Percentiles rank a stretch among this genome's conserved stretches.
Evolutionary conservation across 192 early-diverging fungal species (phyloP).

Genomic region (Gryganskiella cystojenkinii): DNA sequence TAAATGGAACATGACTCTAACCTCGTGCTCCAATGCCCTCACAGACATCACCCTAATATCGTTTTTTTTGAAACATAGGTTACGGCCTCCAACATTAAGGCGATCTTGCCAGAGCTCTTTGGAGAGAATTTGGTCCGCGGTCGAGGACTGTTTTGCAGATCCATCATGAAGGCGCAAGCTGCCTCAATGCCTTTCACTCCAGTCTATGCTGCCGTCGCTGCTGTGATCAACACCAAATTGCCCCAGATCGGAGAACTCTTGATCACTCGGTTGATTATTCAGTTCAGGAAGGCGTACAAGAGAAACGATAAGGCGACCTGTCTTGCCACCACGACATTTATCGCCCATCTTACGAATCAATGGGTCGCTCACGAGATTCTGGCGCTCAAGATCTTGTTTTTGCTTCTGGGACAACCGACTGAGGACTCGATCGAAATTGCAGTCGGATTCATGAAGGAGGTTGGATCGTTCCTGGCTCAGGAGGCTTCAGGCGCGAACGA

Average conservation of each 20-base stretch:
- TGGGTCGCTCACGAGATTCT: constrained; percentile 88
- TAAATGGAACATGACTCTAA: background rate
- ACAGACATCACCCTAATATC: background rate
- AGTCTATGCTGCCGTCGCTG: constrained; percentile 88
- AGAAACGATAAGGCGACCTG: constrained; percentile 93
- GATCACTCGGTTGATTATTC: constrained; percentile 82
- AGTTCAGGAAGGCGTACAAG: constrained; percentile 92
- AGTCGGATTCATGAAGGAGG: constrained; percentile 92
- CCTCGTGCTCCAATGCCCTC: background rate
- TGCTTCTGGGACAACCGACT: constrained; percentile 87
- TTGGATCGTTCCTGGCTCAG: constrained; percentile 85
- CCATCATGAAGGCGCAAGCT: constrained; percentile 90
- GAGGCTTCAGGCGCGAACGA: constrained; percentile 80
- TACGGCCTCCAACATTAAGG: constrained; percentile 90
- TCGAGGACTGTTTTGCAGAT: constrained; percentile 86
- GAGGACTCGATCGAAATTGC: constrained; percentile 97
- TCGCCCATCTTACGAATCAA: constrained; percentile 95
- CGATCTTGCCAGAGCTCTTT: constrained; percentile 90
- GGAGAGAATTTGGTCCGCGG: constrained; percentile 92
- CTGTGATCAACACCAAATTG: constrained; percentile 94
- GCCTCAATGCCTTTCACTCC: constrained; percentile 90
- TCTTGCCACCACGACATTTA: constrained; percentile 84
- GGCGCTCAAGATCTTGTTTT: constrained; percentile 84
- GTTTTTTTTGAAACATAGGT: no score
- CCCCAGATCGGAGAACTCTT: constrained; percentile 92